These are phyloP conservation scores for Tetradesmus obliquus DNA, from an alignment of 139 green algal species.

Conservation along the genomic window DNA sequence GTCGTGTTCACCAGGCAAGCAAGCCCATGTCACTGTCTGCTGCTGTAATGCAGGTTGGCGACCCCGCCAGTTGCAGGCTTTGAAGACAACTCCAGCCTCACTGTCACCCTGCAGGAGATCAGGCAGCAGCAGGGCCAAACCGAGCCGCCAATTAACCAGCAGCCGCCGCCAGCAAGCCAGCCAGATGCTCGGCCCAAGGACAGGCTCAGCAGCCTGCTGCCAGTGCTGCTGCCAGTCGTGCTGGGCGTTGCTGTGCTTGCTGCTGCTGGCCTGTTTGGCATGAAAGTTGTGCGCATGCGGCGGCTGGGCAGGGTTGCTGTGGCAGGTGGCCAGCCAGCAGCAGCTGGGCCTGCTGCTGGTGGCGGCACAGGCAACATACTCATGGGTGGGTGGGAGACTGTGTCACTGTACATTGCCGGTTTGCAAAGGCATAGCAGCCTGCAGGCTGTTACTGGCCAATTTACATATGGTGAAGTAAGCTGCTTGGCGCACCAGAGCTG, in stretches of 20 bases:
- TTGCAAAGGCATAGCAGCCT: too few species aligned
- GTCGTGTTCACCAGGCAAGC: too few species aligned
- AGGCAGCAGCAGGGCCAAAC: background rate
- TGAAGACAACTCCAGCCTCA: background rate
- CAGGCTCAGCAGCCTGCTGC: background rate
- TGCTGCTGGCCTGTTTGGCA: background rate
- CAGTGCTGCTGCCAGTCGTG: conserved; percentile 6
- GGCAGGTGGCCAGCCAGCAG: background rate
- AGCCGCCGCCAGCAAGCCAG: background rate
- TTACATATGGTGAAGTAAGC: too few species aligned
- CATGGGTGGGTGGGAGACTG: background rate
- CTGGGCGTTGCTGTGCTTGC: conserved; percentile 5
- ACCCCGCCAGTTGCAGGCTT: background rate
- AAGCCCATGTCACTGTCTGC: too few species aligned
- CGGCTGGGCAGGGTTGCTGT: background rate
- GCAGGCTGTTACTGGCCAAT: too few species aligned
- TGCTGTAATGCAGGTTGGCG: background rate
- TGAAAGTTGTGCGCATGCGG: background rate
- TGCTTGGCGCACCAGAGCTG: too few species aligned
- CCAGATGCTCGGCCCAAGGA: background rate
- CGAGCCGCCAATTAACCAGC: background rate
- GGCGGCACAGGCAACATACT: background rate
- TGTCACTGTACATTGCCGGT: too few species aligned
- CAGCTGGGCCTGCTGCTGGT: too few species aligned
- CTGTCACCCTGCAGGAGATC: background rate